Evolutionary conservation across 306 rosid genomes (phyloP).

Genomic region (Oemleria cerasiformis): DNA sequence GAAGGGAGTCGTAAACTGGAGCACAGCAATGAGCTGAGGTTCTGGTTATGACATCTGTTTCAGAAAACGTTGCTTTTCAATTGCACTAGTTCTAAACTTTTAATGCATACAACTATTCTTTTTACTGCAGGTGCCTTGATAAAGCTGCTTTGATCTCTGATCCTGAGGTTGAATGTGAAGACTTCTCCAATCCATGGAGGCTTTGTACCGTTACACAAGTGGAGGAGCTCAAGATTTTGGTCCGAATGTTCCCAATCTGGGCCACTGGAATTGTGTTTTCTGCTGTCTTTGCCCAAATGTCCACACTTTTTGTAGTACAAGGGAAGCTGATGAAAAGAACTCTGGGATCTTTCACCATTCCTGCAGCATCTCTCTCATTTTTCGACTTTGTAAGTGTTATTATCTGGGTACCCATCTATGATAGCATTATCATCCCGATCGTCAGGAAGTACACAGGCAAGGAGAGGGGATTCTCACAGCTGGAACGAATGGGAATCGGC

Average conservation of each 20-base stretch:
- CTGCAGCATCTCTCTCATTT: slow-evolving; percentile 32
- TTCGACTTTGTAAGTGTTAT: slow-evolving; percentile 17
- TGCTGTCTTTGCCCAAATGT: slow-evolving; percentile 34
- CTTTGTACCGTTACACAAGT: slow-evolving; percentile 37
- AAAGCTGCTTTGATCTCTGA: slow-evolving; percentile 32
- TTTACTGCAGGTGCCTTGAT: slow-evolving; percentile 34
- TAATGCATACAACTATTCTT: background rate
- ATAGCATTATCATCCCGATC: slow-evolving; percentile 25
- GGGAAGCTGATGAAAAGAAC: slow-evolving; percentile 35
- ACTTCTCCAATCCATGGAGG: slow-evolving; percentile 26
- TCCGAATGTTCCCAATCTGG: slow-evolving; percentile 38
- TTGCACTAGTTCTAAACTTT: background rate
- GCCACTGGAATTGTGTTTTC: slow-evolving; percentile 32
- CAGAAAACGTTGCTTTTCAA: background rate
- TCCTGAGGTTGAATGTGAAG: slow-evolving; percentile 4
- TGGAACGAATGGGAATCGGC: slow-evolving; percentile 37
- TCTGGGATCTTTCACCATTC: slow-evolving; percentile 26
- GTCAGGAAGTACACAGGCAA: slow-evolving; percentile 24
- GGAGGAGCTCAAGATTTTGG: slow-evolving; percentile 36
- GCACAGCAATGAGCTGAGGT: slow-evolving; percentile 30
- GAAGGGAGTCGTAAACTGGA: slow-evolving; percentile 29
- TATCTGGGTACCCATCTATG: slow-evolving; percentile 29
- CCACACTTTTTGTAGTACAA: slow-evolving; percentile 41
- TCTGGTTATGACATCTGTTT: background rate
- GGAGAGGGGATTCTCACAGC: slow-evolving; percentile 29